Base-by-base conservation (phyloP, 345 rosid genomes). In the Toxicodendron radicans region DNA sequence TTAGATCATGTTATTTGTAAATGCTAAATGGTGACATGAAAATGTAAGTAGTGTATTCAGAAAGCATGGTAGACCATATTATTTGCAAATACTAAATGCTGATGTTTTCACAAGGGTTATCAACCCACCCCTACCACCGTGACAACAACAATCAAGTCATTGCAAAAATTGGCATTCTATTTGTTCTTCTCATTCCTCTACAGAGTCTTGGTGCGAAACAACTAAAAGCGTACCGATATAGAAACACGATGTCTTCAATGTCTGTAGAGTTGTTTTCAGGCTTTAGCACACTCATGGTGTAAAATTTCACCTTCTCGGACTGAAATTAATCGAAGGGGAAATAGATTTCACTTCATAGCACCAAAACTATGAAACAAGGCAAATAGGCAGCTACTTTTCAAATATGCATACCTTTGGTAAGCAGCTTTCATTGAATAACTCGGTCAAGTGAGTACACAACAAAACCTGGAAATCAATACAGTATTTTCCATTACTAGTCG, bases 251-350 rank as follows among this genome's bases (percentile, higher is more conserved):
- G 69, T 95, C 99, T 83, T 91, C 94, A 80, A 80, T 64, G 48
- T 83, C 81, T 60, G 84, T 67, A 58, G 84, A 78, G 66, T 82
- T 80, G 58, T 85, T 79, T 46, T 91, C 90, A 30, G 99, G 95
- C 77, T 88, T 84, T 73, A 95, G 78, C 85, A 95, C 91, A 67
- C 99, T 92, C 98, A 95, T 95, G 65, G 95, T 92, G 83, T 90
- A 89, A 82, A 90, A 93, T 58, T 79, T 89, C 63, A 95, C 82
- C 84, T 78, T 89, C 87, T 91, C 88, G 17, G 94, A 87, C 99
- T 95, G 87, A 71, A 78, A 83, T 8, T 33, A 57, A 27, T 64
- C 7, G 68, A 27, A 62, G 60, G 77, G 17, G 54, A 43, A 43
- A 48, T 13, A 63, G 53, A 58, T 24, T 30, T 68, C 23, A 70